Base-by-base conservation (phyloP, 2,329 filamentous ascomycete species). In the Phyllosticta paracitricarpa region DNA sequence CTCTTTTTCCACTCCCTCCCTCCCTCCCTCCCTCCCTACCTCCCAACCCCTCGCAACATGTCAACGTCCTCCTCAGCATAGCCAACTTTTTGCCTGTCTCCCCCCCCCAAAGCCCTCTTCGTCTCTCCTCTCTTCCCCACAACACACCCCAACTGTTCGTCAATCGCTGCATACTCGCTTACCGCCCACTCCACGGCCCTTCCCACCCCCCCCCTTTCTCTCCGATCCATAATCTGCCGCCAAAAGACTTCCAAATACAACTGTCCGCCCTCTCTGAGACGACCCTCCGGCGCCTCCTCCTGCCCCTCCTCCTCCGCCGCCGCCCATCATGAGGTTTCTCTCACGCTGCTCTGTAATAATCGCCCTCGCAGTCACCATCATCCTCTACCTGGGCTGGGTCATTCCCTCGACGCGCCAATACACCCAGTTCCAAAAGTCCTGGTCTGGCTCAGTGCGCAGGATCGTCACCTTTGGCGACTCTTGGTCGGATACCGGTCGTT, bases 391-490 rank as follows among this genome's bases (percentile, higher is more conserved):
- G 54, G 66, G 65, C 55, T 75, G 68, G 70, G 54, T 66, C 28
- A 66, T 66, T 58, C 69, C 68, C 19, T 68, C 70, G 54, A 61
- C 66, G 61, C 64, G 66, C 53, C 62, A 73, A 24, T 66, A 65
- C 61, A 64, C 67, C 51, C 69, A 65, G 55, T 66, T 71, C 54
- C 64, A 69, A 51, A 66, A 69, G 59, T 57, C 60, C 30, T 61
- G 60, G 60, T 54, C 55, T 7, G 60, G 60, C 51, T 57, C 55
- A 26, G 60, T 61, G 55, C 70, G 69, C 63, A 68, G 71, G 53
- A 62, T 75, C 24, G 72, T 75, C 51, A 71, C 74, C 26, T 74
- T 75, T 65, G 73, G 72, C 17, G 71, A 74, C 61, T 72, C 73
- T 61, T 75, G 72, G 71, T 74, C 72, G 61, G 72, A 75, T 63